Base-by-base conservation (phyloP, 345 rosid genomes). In the Stellera chamaejasme region DNA sequence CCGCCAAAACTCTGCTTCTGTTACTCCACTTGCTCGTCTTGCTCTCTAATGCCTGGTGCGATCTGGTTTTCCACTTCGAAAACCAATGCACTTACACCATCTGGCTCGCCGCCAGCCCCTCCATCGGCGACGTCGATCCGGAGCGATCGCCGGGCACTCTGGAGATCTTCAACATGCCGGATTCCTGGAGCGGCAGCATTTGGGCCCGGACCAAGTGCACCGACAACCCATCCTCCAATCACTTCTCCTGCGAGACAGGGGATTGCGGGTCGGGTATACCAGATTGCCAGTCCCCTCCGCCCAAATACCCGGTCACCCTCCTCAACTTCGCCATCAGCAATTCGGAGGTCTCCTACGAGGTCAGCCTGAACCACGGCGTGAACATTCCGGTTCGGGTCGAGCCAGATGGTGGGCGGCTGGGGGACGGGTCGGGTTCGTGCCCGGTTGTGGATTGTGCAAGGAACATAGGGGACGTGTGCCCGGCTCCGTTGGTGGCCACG, bases 291-390 rank as follows among this genome's bases (percentile, higher is more conserved):
- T 57, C 50, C 19, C 66, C 60, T 8, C 63, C 41, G 9, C 69
- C 74, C 6, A 59, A 13, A 1, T 58, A 36, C 52, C 76, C 69
- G 0, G 62, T 44, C 5, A 71, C 74, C 26, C 45, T 48, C n/a
- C 61, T 71, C 66, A 58, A 45, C 16, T 52, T 75, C 0, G 45
- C n/a, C 6, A 59, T 68, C 45, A 61, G 54, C 26, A 23, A 58
- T 1, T 27, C 57, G 2, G 54, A 26, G 12, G 73, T 67, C 10
- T 28, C 70, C 13, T 70, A 75, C 10, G 75, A 75, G 47, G 59
- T 70, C 26, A 67, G 64, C 73, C 58, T 70, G 70, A 60, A 63
- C 50, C 72, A 70, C 23, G 79, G 79, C n/a, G 52, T 58, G 42
- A 74, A 32, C 9, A 8, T 32, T 8, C 65, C 50, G 0, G 59